Evolutionary conservation across 2,329 filamentous ascomycete genomes (phyloP).

Genomic region (Pseudocercospora cruenta): DNA sequence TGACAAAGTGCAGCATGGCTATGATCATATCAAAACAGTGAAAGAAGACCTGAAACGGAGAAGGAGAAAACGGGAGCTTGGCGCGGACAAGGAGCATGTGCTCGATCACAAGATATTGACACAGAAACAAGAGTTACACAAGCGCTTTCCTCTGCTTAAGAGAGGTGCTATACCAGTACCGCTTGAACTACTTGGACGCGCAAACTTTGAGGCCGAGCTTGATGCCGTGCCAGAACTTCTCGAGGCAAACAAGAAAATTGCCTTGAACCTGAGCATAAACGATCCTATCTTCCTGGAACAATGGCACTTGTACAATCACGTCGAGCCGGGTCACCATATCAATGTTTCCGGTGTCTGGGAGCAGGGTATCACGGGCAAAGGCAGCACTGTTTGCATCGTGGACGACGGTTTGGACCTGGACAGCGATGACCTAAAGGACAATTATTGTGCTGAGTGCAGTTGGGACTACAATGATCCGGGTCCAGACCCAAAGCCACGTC

Average conservation of each 20-base stretch:
- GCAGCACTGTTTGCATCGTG: conserved; percentile 88
- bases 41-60: conserved; percentile 58
- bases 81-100: conserved; percentile 53
- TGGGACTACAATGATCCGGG: conserved; percentile 93
- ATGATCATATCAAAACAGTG: conserved; percentile 52
- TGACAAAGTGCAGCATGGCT: conserved; percentile 59
- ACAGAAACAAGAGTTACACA: conserved; percentile 73
- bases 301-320: conserved; percentile 90
- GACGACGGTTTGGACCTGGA: conserved; percentile 97
- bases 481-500: conserved; percentile 76
- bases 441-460: conserved; percentile 91
- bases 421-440: conserved; percentile 86
- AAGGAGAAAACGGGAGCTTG: conserved; percentile 64
- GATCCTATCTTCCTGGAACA: conserved; percentile 94
- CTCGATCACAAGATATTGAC: conserved; percentile 77
- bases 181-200: conserved; percentile 14
- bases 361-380: conserved; percentile 85
- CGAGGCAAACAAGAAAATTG: conserved; percentile 63
- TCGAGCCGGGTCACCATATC: conserved; percentile 83
- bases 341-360: conserved; percentile 96
- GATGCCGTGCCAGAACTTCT: conserved; percentile 47
- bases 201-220: conserved; percentile 7
- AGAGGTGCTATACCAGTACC: conserved; percentile 43
- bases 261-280: conserved; percentile 69
- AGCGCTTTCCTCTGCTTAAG: conserved; percentile 61